Base-by-base conservation (phyloP, 305 asterid genomes). In the Fraxinus floribunda region DNA sequence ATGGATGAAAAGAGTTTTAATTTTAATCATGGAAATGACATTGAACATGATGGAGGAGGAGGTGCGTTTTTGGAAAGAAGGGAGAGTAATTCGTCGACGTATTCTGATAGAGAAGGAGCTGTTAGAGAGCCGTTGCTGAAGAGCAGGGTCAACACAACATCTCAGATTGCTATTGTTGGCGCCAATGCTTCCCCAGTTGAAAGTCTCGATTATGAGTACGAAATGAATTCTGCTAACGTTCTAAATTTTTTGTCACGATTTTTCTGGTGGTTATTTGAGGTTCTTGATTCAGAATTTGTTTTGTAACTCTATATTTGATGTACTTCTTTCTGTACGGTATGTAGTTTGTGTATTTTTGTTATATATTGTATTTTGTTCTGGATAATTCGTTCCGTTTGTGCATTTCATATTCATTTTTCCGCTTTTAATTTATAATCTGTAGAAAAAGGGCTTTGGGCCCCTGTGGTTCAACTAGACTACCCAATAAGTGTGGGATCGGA, bases 151-250 rank as follows among this genome's bases (percentile, higher is more conserved):
- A 95, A 95, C 83, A 88, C 84, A 26, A 91, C 95, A 79, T 95
- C 99, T 76, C 98, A 95, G 92, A 91, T 95, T 75, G 99, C 97
- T 75, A 91, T 95, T 77, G 88, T 95, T 86, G 99, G 99, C 78
- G 91, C 99, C 85, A 95, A 95, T 77, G 91, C 89, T 83, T 94
- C 89, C 80, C 94, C 97, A n/a, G 88, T 95, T 73, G 99, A 95
- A 84, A 95, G 99, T 88, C 99, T 95, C 75, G 99, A 95, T 84
- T 95, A 95, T 84, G 99, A 95, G 99, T 94, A 90, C 8, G 94
- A 20, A 22, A 36, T 64, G 32, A 64, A 22, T 22, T 64, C 24
- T 64, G 73, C 72, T 64, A 15, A 22, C 34, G 34, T 24, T 64
- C 34, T 64, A 2, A 15, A 2, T 64, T 24, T 62, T 22, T 64